A percentile compares a stretch with the other conserved stretches of the same genome.
These are phyloP conservation scores for Fusarium sp. DNA, from an alignment of 2,329 filamentous ascomycete species.

Conservation along the genomic window DNA sequence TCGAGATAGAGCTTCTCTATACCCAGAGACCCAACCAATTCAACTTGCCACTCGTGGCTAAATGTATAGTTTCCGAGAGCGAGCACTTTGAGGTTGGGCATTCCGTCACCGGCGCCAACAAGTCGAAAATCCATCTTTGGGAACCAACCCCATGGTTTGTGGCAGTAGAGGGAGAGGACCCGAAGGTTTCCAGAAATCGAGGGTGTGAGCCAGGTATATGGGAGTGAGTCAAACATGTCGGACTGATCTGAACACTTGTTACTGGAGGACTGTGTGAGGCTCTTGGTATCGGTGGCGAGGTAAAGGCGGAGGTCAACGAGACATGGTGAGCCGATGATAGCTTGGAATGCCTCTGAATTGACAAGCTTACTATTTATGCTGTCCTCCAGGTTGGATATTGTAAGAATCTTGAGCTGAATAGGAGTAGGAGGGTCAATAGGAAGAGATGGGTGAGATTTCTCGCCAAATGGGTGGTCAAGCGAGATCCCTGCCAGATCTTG, in stretches of 20 bases:
- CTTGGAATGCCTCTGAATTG: neutral
- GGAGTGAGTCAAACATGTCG: constrained; percentile 22
- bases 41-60: constrained; percentile 57
- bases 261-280: neutral
- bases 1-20: constrained; percentile 54
- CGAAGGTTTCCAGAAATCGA: constrained; percentile 38
- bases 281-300: neutral
- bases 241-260: neutral
- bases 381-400: constrained; percentile 13
- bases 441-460: neutral
- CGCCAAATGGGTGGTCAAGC: neutral
- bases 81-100: constrained; percentile 53
- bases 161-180: constrained; percentile 53
- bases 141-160: constrained; percentile 53
- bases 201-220: constrained; percentile 34
- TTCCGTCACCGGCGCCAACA: constrained; percentile 18
- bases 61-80: constrained; percentile 55
- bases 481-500: constrained; percentile 13
- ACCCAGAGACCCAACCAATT: constrained; percentile 56
- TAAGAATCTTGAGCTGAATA: neutral
- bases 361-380: neutral
- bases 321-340: neutral
- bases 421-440: no score
- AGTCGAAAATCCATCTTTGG: constrained; percentile 51
- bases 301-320: constrained; percentile 10